These are phyloP conservation scores for Ailanthus altissimus DNA, from an alignment of 345 rosid genomes.

Conservation along the genomic window DNA sequence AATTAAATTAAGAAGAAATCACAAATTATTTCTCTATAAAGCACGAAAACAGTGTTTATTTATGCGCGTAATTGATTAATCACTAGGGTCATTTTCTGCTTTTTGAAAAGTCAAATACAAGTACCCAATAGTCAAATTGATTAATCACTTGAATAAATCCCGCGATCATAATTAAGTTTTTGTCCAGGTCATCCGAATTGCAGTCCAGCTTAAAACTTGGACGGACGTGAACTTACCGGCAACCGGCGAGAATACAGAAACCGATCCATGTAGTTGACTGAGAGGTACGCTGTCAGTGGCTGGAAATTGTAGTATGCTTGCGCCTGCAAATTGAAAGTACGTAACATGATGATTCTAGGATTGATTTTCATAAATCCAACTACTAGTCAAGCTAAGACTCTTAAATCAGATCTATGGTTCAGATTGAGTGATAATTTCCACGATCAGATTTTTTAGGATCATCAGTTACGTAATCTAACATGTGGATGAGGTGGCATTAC, in stretches of 20 bases:
- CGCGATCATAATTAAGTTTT: slow-evolving; percentile 4
- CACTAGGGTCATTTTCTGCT: slow-evolving; percentile 31
- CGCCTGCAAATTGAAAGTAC: slow-evolving; percentile 43
- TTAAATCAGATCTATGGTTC: slow-evolving; percentile 18
- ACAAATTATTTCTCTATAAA: neutral
- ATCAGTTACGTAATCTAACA: neutral
- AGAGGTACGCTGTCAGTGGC: slow-evolving; percentile 91
- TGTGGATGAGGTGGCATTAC: slow-evolving; percentile 25
- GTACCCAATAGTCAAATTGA: slow-evolving; percentile 28
- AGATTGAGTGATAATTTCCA: neutral
- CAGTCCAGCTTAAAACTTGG: slow-evolving; percentile 12
- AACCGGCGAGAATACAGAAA: slow-evolving; percentile 67
- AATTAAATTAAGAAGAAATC: neutral
- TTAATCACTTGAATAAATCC: slow-evolving; percentile 20
- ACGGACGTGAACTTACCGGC: slow-evolving; percentile 56
- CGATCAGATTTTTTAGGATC: neutral
- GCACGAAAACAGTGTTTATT: neutral
- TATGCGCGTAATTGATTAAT: neutral
- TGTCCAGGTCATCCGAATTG: slow-evolving; percentile 8
- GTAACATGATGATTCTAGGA: neutral
- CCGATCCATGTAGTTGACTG: slow-evolving; percentile 96
- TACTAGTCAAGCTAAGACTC: neutral
- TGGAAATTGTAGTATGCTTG: slow-evolving; percentile 69
- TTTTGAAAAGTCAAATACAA: slow-evolving; percentile 49
- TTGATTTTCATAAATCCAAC: slow-evolving; percentile 9